A percentile compares a stretch with the other conserved stretches of the same genome.
These are phyloP conservation scores for Pseudogymnoascus sp. DNA, from an alignment of 2,329 filamentous ascomycete genomes.

Conservation along the genomic window DNA sequence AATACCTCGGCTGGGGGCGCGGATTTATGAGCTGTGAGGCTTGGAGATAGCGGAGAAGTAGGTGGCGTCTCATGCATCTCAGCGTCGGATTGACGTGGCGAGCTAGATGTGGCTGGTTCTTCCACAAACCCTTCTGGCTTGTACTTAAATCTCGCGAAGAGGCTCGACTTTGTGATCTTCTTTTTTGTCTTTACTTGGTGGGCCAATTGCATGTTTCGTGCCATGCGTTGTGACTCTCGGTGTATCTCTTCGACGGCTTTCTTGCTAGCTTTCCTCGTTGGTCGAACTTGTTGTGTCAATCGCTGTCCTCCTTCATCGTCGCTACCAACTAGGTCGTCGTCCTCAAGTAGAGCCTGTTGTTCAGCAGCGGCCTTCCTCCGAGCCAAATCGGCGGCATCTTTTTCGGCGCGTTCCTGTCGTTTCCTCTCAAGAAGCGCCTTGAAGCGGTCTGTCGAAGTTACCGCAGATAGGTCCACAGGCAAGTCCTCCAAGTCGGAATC, in stretches of 20 bases:
- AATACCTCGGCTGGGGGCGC: not conserved
- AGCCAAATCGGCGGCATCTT: slow-evolving; percentile 48
- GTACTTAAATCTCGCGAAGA: slow-evolving; percentile 81
- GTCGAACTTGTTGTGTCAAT: slow-evolving; percentile 60
- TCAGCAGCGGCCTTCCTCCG: slow-evolving; percentile 32
- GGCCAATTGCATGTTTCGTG: slow-evolving; percentile 79
- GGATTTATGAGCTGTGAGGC: slow-evolving; percentile 18
- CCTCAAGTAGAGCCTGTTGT: slow-evolving; percentile 41
- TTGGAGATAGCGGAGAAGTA: slow-evolving; percentile 50
- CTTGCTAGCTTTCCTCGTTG: slow-evolving; percentile 81
- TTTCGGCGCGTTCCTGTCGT: slow-evolving; percentile 58
- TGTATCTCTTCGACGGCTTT: slow-evolving; percentile 93
- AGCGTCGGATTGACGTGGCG: slow-evolving; percentile 38
- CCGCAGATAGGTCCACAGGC: slow-evolving; percentile 13
- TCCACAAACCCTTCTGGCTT: slow-evolving; percentile 32
- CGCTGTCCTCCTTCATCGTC: slow-evolving; percentile 55
- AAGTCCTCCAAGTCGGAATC: slow-evolving; percentile 19
- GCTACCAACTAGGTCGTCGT: slow-evolving; percentile 47
- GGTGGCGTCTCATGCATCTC: slow-evolving; percentile 58
- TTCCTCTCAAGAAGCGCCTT: slow-evolving; percentile 66
- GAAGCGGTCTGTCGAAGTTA: slow-evolving; percentile 41
- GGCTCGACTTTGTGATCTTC: slow-evolving; percentile 73
- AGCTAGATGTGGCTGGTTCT: slow-evolving; percentile 44
- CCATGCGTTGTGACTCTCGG: slow-evolving; percentile 85
- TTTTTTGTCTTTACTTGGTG: slow-evolving; percentile 88